A percentile compares a stretch with the other conserved stretches of the same genome.
These are phyloP conservation scores for Hebeloma cylindrosporum DNA, from an alignment of 768 basidiomycete genomes.

Conservation along the genomic window DNA sequence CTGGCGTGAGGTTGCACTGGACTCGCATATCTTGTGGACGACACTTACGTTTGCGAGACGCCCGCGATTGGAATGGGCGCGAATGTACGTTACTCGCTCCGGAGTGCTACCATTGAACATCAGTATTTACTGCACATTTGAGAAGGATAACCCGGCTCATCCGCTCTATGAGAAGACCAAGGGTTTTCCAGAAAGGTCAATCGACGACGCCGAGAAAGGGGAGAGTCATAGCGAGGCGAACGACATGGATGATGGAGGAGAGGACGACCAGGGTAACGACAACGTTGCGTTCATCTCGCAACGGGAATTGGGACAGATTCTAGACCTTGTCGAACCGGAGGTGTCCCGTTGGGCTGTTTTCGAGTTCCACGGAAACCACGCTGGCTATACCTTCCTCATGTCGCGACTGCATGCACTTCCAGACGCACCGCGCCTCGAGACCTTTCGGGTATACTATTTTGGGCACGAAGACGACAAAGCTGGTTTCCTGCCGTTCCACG, in stretches of 20 bases:
- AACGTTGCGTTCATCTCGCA: conserved; percentile 26
- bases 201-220: neutral
- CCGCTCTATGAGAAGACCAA: conserved; percentile 20
- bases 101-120: conserved; percentile 56
- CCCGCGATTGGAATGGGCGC: conserved; percentile 44
- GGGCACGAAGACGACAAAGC: conserved; percentile 45
- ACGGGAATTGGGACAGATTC: conserved; percentile 33
- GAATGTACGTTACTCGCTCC: conserved; percentile 51
- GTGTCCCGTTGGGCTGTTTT: conserved; percentile 53
- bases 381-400: conserved; percentile 49
- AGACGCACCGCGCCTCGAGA: conserved; percentile 53
- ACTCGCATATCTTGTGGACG: conserved; percentile 59
- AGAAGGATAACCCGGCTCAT: conserved; percentile 26
- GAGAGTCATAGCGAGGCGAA: conserved; percentile 17
- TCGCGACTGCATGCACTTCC: conserved; percentile 41
- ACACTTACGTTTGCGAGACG: conserved; percentile 39
- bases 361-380: conserved; percentile 45
- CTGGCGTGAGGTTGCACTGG: conserved; percentile 56
- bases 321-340: conserved; percentile 51
- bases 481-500: conserved; percentile 50
- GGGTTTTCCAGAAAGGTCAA: conserved; percentile 14
- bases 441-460: conserved; percentile 55
- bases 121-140: conserved; percentile 42
- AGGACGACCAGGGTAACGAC: conserved; percentile 11
- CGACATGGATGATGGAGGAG: conserved; percentile 5